These are phyloP conservation scores for Lentinus polychrous DNA, from an alignment of 1,284 basidiomycete species.

Conservation along the genomic window DNA sequence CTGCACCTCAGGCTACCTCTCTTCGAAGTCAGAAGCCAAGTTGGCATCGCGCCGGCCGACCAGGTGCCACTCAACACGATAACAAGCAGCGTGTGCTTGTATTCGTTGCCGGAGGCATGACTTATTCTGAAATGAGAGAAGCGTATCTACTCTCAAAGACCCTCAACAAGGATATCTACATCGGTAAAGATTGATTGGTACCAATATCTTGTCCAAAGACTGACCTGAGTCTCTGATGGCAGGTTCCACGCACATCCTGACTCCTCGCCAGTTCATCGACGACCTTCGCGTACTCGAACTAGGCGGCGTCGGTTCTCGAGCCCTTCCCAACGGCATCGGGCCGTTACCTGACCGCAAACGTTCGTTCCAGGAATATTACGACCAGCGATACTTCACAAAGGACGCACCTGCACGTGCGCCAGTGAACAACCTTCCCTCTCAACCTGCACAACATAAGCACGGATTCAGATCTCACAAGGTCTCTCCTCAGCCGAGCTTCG, in stretches of 20 bases:
- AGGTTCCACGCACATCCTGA: conserved; percentile 89
- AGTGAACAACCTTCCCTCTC: conserved; percentile 19
- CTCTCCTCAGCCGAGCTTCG: conserved; percentile 26
- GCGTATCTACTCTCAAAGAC: conserved; percentile 74
- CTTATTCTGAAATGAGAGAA: conserved; percentile 91
- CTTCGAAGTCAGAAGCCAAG: conserved; percentile 80
- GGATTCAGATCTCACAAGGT: conserved; percentile 16
- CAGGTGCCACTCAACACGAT: conserved; percentile 44
- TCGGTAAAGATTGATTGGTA: conserved; percentile 50
- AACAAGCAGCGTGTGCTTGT: conserved; percentile 81
- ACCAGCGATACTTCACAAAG: conserved; percentile 67
- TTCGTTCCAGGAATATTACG: conserved; percentile 65
- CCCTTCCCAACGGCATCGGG: conserved; percentile 68
- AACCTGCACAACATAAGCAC: conserved; percentile 15
- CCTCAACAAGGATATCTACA: conserved; percentile 84
- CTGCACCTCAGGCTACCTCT: conserved; percentile 46
- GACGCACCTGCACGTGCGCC: conserved; percentile 48
- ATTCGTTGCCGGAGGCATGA: conserved; percentile 94
- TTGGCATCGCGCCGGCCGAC: conserved; percentile 72
- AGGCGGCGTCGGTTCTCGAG: conserved; percentile 67
- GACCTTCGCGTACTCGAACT: conserved; percentile 82
- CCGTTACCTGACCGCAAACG: conserved; percentile 31
- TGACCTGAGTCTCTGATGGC: conserved; percentile 1
- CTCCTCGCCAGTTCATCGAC: conserved; percentile 80
- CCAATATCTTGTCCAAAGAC: not conserved